These are phyloP conservation scores for Pseudopithomyces maydicus DNA, from an alignment of 2,329 filamentous ascomycete genomes.

Conservation along the genomic window DNA sequence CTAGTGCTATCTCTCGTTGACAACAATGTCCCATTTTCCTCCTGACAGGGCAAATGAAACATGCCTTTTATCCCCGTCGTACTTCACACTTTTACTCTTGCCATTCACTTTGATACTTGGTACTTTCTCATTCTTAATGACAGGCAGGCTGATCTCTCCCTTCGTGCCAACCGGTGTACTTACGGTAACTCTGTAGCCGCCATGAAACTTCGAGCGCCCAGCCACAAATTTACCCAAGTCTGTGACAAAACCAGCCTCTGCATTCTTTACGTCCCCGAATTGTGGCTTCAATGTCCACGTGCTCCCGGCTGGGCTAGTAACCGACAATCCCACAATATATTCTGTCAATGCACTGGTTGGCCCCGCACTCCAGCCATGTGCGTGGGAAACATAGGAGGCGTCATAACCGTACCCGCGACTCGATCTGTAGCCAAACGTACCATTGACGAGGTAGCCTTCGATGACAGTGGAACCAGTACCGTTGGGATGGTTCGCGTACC, in stretches of 20 bases:
- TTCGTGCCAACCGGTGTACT: slow-evolving; percentile 34
- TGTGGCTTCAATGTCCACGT: slow-evolving; percentile 53
- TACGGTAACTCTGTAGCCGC: slow-evolving; percentile 25
- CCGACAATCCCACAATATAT: slow-evolving; percentile 51
- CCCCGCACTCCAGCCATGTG: slow-evolving; percentile 50
- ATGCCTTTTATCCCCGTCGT: not conserved
- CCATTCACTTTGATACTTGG: slow-evolving; percentile 16
- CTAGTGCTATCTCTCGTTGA: not conserved
- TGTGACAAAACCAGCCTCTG: slow-evolving; percentile 54
- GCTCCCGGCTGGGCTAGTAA: slow-evolving; percentile 47
- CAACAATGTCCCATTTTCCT: slow-evolving; percentile 7
- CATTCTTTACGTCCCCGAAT: slow-evolving; percentile 50
- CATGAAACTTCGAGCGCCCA: slow-evolving; percentile 32
- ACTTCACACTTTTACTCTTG: not conserved
- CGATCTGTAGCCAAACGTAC: slow-evolving; percentile 62
- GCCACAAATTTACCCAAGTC: slow-evolving; percentile 49
- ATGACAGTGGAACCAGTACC: slow-evolving; percentile 64
- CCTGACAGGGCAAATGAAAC: not conserved
- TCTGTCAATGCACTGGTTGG: slow-evolving; percentile 42
- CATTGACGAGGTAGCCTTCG: slow-evolving; percentile 63
- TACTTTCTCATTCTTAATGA: slow-evolving; percentile 10
- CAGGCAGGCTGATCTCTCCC: slow-evolving; percentile 36
- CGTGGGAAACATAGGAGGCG: slow-evolving; percentile 49
- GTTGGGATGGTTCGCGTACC: slow-evolving; percentile 62
- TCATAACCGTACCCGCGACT: slow-evolving; percentile 59